Conservation (phyloP, 2,329 filamentous ascomycete species). For the Alternaria novae-zelandiae region DNA sequence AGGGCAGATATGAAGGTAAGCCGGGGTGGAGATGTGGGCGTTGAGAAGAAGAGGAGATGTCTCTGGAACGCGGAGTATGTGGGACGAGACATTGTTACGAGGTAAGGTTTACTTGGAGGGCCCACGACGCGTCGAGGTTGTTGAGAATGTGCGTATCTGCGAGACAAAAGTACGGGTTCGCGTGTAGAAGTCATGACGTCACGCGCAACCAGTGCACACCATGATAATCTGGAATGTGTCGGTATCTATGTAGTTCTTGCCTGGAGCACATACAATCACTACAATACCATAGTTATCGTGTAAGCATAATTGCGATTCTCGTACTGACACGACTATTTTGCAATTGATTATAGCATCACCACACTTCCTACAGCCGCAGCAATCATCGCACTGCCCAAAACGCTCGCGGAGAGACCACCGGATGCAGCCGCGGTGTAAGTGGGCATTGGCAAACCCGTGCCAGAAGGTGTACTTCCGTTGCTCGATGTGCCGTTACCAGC, state of each 20-base stretch:
- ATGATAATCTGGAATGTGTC: neutral
- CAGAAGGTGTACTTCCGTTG: conserved; percentile 7
- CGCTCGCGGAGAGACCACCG: conserved; percentile 1
- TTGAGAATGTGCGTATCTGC: neutral
- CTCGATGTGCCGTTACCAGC: conserved; percentile 18
- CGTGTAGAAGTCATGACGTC: conserved; percentile 6
- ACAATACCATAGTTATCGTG: neutral
- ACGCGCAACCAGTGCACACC: neutral
- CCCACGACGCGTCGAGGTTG: neutral
- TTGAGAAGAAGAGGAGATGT: conserved; percentile 32
- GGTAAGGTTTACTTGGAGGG: neutral
- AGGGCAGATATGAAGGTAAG: conserved; percentile 27
- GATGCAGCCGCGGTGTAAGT: conserved; percentile 15
- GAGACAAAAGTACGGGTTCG: neutral
- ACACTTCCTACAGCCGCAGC: conserved; percentile 13
- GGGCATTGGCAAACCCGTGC: neutral
- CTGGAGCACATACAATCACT: neutral
- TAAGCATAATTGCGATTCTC: neutral
- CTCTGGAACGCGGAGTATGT: conserved; percentile 28
- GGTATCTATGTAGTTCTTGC: neutral
- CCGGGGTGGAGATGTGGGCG: conserved; percentile 22
- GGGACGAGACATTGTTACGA: conserved; percentile 10
- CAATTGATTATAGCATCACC: conserved; percentile 8
- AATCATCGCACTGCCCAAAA: conserved; percentile 12
- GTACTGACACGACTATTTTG: neutral